Evolutionary conservation across 108 stramenopile species (phyloP).

Genomic region (Pseudonitzschia multistriata): DNA sequence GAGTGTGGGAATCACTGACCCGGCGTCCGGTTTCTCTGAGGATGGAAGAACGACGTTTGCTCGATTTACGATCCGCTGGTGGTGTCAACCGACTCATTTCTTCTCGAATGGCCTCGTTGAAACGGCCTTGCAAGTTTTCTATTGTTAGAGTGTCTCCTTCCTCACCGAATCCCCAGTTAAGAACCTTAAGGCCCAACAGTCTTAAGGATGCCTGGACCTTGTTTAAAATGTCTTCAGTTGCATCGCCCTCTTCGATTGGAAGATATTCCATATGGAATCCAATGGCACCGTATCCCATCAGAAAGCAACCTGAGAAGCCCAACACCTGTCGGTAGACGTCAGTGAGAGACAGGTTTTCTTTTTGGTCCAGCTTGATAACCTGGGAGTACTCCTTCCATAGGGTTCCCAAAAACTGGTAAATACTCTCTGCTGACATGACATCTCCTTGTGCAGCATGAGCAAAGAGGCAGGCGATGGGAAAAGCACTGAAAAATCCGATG

Average conservation of each 20-base stretch:
- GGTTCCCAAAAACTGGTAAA: neutral
- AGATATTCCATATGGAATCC: constrained; percentile 19
- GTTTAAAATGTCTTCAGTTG: neutral
- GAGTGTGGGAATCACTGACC: constrained; percentile 23
- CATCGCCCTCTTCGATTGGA: constrained; percentile 9
- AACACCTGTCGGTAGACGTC: constrained; percentile 9
- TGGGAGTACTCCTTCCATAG: constrained; percentile 15
- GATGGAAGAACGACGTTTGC: constrained; percentile 18
- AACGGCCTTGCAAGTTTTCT: neutral
- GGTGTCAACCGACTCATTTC: neutral
- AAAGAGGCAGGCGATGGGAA: constrained; percentile 21
- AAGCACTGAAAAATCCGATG: constrained; percentile 17
- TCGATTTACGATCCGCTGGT: too few species aligned
- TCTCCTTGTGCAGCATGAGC: constrained; percentile 22
- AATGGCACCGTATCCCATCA: neutral
- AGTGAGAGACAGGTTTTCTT: neutral
- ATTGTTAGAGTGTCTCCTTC: neutral
- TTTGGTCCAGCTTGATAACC: neutral
- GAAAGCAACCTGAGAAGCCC: constrained; percentile 1
- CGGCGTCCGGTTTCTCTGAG: constrained; percentile 8
- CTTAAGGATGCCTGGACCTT: constrained; percentile 12
- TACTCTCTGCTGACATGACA: neutral
- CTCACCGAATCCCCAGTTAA: neutral
- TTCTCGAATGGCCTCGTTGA: constrained; percentile 9
- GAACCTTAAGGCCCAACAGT: constrained; percentile 1